Base-by-base conservation (phyloP, 768 basidiomycete species). In the Leccinum barrowsii region DNA sequence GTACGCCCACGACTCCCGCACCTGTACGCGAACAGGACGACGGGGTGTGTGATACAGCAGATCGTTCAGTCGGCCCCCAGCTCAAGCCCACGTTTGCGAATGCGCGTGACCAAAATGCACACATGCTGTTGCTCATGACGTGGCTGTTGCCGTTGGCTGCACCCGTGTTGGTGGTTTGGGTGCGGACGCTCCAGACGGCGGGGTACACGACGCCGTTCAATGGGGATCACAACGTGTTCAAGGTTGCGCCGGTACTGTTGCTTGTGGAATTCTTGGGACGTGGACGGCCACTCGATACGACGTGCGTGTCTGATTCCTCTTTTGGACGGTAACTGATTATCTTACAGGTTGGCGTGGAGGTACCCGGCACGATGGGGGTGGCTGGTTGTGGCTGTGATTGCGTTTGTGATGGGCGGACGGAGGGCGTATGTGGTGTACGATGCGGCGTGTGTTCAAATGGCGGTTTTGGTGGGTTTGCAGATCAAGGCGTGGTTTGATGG, bases 101-200 rank as follows among this genome's bases (percentile, higher is more conserved):
- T 35, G 78, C 78, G 50, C 68, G 77, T 50, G 73, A 82, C 54
- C 81, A 85, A 56, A 85, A 80, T 56, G 71, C 78, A 58, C 86
- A 91, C 62, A 30, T 91, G 1, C 71, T 94, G 11, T 74, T 94
- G 53, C 75, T 94, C 34, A 85, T 94, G 82, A 87, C 89, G 17
- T 87, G 86, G 82, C 76, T 94, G 2, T 74, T 96, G 0, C 94
- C 94, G 1, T 76, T 92, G 56, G 80, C 80, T 6, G 87, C 85
- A 2, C 87, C 92, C 0, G 86, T 89, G 6, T 76, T 98, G 24
- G 87, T 83, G 2, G 93, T 96, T 2, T 98, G 95, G 95, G 88
- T 87, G 2, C 83, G 93, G 52, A 95, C 94, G 40, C 75, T 96
- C 11, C 79, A 83, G 37, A 90, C 90, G 1, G 89, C 92, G 10